A percentile compares a stretch with the other conserved stretches of the same genome.
phyloP scores from a whole-genome alignment of 345 rosid genomes.

The Citrus medica region DNA sequence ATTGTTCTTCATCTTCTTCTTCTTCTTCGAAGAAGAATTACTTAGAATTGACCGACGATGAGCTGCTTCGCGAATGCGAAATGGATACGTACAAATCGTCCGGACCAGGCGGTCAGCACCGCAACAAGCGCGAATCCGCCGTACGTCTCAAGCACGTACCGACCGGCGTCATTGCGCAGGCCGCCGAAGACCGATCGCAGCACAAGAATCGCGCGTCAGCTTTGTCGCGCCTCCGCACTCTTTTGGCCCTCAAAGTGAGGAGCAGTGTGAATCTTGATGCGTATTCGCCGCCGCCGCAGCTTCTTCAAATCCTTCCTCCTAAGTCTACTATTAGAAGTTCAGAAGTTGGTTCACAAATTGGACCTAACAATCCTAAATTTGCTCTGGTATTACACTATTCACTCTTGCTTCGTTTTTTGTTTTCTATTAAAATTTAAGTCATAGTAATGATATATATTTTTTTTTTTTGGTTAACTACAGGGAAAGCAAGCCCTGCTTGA shows the following conservation, averaged over 20 bases:
- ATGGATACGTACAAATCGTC: conserved; percentile 68
- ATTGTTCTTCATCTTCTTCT: not conserved
- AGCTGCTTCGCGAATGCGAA: conserved; percentile 74
- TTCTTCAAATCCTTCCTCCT: conserved; percentile 83
- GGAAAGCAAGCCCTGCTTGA: conserved; percentile 94
- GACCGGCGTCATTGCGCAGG: conserved; percentile 84
- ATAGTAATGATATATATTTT: too few relatives aligned
- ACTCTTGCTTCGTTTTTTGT: not conserved
- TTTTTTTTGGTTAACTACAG: conserved; percentile 18
- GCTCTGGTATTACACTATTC: conserved; percentile 38
- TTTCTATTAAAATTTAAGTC: not conserved
- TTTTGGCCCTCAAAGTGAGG: conserved; percentile 81
- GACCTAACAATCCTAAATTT: conserved; percentile 88
- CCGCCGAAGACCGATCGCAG: conserved; percentile 89
- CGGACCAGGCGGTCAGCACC: conserved; percentile 96
- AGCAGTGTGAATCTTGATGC: conserved; percentile 50
- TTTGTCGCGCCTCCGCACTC: conserved; percentile 57
- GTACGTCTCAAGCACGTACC: conserved; percentile 84
- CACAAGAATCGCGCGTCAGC: conserved; percentile 91
- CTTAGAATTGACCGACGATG: conserved; percentile 63
- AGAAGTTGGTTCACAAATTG: conserved; percentile 71
- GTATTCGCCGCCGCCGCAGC: conserved; percentile 70
- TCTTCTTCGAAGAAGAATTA: conserved; percentile 15
- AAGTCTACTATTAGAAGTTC: conserved; percentile 70
- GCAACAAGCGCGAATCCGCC: conserved; percentile 93